A percentile compares a stretch with the other conserved stretches of the same genome.
phyloP scores from a whole-genome alignment of 2,329 filamentous ascomycete genomes.

The Cephalotrichum gorgonifer region DNA sequence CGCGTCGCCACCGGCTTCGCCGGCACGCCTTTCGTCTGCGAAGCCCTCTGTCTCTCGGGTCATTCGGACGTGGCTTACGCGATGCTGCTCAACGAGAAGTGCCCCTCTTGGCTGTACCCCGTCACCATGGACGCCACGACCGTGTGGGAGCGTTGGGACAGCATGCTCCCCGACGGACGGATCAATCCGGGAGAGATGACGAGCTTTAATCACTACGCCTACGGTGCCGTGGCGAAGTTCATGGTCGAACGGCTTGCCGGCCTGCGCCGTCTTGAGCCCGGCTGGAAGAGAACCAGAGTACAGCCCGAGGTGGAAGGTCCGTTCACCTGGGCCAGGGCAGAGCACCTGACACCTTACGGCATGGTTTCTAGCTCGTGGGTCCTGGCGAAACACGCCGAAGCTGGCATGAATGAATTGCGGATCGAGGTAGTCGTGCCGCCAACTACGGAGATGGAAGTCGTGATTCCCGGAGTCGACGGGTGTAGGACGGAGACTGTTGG shows the following conservation, averaged over 20 bases:
- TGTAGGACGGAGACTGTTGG: not conserved
- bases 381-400: not conserved
- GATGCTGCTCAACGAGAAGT: conserved; percentile 22
- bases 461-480: conserved; percentile 4
- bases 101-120: conserved; percentile 26
- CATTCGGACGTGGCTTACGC: conserved; percentile 17
- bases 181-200: conserved; percentile 30
- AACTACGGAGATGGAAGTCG: conserved; percentile 7
- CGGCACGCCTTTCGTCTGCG: conserved; percentile 27
- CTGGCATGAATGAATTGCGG: not conserved
- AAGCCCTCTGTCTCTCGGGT: conserved; percentile 13
- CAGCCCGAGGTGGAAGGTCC: conserved; percentile 2
- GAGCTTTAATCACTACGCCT: conserved; percentile 29
- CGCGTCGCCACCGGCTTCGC: conserved; percentile 31
- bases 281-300: conserved; percentile 11
- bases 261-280: conserved; percentile 11
- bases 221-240: conserved; percentile 24
- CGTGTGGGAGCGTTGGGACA: conserved; percentile 31
- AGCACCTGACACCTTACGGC: conserved; percentile 5
- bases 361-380: conserved; percentile 4
- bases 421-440: conserved; percentile 7
- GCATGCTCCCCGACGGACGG: conserved; percentile 22
- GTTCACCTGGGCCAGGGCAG: conserved; percentile 3
- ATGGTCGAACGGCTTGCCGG: conserved; percentile 19
- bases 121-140: conserved; percentile 28